Base-by-base conservation (phyloP, 2,329 filamentous ascomycete species). In the Thielaviopsis punctulata region DNA sequence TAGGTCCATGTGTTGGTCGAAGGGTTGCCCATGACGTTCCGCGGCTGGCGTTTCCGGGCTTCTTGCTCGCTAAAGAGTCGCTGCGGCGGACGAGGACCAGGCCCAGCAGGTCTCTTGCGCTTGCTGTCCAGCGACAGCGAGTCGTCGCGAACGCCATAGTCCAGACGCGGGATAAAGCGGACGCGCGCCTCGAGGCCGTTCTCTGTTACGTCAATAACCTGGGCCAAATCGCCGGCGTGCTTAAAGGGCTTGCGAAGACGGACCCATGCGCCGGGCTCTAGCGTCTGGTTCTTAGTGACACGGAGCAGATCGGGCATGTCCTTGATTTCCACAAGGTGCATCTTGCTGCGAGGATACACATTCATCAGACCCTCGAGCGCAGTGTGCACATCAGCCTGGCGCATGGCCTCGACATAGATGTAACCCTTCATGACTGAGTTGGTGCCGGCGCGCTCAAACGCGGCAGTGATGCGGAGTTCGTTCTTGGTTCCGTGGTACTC, bases 241-340 rank as follows among this genome's bases (percentile, higher is more conserved):
- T 89, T 84, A 45, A 82, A 75, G 2, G 80, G 81, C 51, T 86
- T 79, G 63, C 80, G 82, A 57, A 96, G 80, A 57, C 92, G 86
- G 49, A 96, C 90, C 76, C 92, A 98, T 36, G 87, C 87, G 57
- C 90, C 90, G 9, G 84, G 84, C 59, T 92, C 80, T 30, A 98
- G 72, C 23, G 81, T 80, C 47, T 88, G 85, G 2, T 84, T 90
- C 69, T 95, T 95, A 56, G 80, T 82, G 24, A 94, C 86, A 49
- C 88, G 80, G 18, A 98, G 73, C n/a, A 98, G 76, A 66, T 96
- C 92, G 1, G 92, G 90, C 82, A 95, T 95, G 66, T 98, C 92
- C 65, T 94, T 94, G 61, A 96, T 88, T 48, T 92, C 86, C 43
- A 98, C 87, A 49, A 96, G 72, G 45, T 89, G 78, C 69, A 92